These are phyloP conservation scores for Metschnikowia kunwiensis DNA, from an alignment of 805 yeast species.

Conservation along the genomic window DNA sequence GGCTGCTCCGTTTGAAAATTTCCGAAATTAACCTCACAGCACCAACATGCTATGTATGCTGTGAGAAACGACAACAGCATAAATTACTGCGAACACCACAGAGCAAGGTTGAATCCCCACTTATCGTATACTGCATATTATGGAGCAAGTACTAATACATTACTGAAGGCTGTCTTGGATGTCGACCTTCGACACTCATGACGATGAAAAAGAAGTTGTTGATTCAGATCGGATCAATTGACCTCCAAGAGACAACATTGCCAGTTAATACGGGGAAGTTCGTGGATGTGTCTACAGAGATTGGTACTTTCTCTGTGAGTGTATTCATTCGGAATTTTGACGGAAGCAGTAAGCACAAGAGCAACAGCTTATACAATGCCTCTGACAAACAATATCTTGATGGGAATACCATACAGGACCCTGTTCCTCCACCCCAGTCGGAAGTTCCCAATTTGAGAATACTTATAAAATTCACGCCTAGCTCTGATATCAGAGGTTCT, in stretches of 20 bases:
- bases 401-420: slow-evolving; percentile 12
- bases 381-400: slow-evolving; percentile 27
- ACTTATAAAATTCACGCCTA: slow-evolving; percentile 42
- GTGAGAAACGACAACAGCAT: too few relatives aligned
- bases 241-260: slow-evolving; percentile 27
- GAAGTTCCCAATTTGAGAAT: slow-evolving; percentile 31
- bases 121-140: too few relatives aligned
- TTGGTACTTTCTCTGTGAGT: slow-evolving; percentile 37
- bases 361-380: slow-evolving; percentile 31
- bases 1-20: too few relatives aligned
- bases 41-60: too few relatives aligned
- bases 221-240: slow-evolving; percentile 30
- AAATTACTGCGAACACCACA: too few relatives aligned
- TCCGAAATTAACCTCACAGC: too few relatives aligned
- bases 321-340: slow-evolving; percentile 48
- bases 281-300: slow-evolving; percentile 33
- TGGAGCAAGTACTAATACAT: too few relatives aligned
- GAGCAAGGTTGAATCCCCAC: too few relatives aligned
- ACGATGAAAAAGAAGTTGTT: slow-evolving; percentile 26
- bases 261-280: slow-evolving; percentile 45
- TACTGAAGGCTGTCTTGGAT: too few relatives aligned
- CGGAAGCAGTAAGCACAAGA: slow-evolving; percentile 38
- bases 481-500: slow-evolving; percentile 43
- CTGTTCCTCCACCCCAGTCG: neutral
- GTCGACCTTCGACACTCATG: too few relatives aligned